These are phyloP conservation scores for Mycena filopes DNA, from an alignment of 768 basidiomycete species.

Conservation along the genomic window DNA sequence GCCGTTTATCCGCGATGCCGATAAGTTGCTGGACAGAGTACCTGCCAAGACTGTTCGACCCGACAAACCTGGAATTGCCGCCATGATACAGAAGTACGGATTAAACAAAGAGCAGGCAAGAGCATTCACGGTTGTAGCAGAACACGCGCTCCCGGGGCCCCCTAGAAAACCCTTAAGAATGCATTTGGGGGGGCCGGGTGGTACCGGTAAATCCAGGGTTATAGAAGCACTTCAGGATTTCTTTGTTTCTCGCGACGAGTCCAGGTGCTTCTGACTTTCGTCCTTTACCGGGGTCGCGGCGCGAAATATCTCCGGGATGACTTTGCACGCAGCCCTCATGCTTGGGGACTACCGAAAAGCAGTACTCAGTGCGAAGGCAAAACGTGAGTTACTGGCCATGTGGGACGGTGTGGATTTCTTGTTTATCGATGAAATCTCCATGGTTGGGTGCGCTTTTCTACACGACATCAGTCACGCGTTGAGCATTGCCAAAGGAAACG, in stretches of 20 bases:
- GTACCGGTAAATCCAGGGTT: background rate
- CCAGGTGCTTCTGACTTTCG: background rate
- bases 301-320: constrained; percentile 31
- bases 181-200: background rate
- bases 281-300: background rate
- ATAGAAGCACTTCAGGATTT: constrained; percentile 44
- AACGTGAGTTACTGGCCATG: constrained; percentile 31
- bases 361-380: constrained; percentile 40
- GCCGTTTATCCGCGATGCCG: too few relatives aligned
- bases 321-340: constrained; percentile 47
- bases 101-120: background rate
- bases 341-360: constrained; percentile 25
- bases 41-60: background rate
- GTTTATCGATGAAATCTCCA: constrained; percentile 52
- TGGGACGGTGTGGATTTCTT: constrained; percentile 53
- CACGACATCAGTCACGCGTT: constrained; percentile 47
- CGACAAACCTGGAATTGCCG: background rate
- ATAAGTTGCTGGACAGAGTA: background rate
- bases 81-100: background rate
- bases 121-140: background rate
- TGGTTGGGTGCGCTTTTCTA: constrained; percentile 49
- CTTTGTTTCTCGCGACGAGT: background rate
- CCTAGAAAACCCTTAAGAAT: background rate
- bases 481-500: constrained; percentile 43
- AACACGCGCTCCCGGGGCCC: background rate